A percentile compares a stretch with the other conserved stretches of the same genome.
Evolutionary conservation across 306 rosid species (phyloP).

Genomic region (Urtica urens): DNA sequence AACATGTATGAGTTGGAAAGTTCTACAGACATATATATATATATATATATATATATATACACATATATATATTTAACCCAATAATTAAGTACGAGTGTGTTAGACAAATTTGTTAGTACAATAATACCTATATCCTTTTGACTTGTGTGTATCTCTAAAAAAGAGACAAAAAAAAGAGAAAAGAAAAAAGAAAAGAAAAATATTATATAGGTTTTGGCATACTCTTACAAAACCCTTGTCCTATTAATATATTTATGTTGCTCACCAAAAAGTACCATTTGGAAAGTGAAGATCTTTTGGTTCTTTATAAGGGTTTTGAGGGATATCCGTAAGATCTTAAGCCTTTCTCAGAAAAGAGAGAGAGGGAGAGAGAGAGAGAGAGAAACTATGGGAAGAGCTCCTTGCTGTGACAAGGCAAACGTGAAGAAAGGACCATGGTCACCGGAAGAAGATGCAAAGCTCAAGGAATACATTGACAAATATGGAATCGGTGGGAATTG

Average conservation of each 20-base stretch:
- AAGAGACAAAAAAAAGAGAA: neutral
- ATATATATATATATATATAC: no score
- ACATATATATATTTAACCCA: no score
- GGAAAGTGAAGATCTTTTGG: conserved; percentile 28
- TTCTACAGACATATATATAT: conserved; percentile 12
- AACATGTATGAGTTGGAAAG: conserved; percentile 28
- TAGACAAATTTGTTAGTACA: conserved; percentile 16
- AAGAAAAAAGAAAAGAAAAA: conserved; percentile 8
- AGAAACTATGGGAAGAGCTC: conserved; percentile 94
- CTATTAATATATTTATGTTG: neutral
- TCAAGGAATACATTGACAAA: conserved; percentile 58
- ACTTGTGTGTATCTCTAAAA: conserved; percentile 11
- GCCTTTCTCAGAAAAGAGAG: neutral
- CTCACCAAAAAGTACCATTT: neutral
- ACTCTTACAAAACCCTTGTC: conserved; percentile 21
- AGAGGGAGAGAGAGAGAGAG: conserved; percentile 11
- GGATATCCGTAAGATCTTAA: conserved; percentile 10
- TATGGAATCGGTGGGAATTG: conserved; percentile 92
- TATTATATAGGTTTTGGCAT: conserved; percentile 6
- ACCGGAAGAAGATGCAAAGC: conserved; percentile 84
- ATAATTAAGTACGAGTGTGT: conserved; percentile 4
- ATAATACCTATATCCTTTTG: conserved; percentile 22
- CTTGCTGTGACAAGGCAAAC: conserved; percentile 93
- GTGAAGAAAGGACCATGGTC: conserved; percentile 99
- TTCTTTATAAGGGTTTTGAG: conserved; percentile 10